A percentile compares a stretch with the other conserved stretches of the same genome.
phyloP scores from a whole-genome alignment of 2,329 filamentous ascomycete genomes.

The Botrytis fragariae region DNA sequence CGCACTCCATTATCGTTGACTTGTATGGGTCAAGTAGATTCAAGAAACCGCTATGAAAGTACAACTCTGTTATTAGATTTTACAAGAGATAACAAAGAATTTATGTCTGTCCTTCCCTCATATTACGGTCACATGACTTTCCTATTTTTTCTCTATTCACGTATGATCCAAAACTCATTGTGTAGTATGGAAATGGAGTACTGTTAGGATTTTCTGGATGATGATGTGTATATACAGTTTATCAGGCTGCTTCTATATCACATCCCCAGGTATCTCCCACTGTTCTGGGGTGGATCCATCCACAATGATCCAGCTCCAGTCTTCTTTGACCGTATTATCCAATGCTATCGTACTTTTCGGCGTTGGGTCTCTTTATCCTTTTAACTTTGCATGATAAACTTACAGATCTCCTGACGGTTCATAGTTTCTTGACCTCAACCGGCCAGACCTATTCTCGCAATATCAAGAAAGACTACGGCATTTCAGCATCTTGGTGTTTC shows the following conservation, averaged over 20 bases:
- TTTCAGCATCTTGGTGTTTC: background rate
- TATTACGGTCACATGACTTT: background rate
- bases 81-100: background rate
- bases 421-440: background rate
- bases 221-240: background rate
- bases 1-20: background rate
- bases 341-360: background rate
- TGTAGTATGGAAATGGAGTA: background rate
- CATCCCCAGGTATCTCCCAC: background rate
- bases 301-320: background rate
- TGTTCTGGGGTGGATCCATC: background rate
- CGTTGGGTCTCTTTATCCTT: background rate
- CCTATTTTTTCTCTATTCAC: background rate
- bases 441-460: background rate
- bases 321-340: background rate
- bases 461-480: background rate
- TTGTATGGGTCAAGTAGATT: background rate
- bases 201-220: background rate
- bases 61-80: no score
- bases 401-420: background rate
- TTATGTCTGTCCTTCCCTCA: background rate
- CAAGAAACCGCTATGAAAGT: background rate
- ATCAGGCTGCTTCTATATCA: background rate
- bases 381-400: background rate
- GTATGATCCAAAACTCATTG: background rate